phyloP scores from a whole-genome alignment of 2,329 filamentous ascomycete species.

The Ascochyta viciae-villosae region DNA sequence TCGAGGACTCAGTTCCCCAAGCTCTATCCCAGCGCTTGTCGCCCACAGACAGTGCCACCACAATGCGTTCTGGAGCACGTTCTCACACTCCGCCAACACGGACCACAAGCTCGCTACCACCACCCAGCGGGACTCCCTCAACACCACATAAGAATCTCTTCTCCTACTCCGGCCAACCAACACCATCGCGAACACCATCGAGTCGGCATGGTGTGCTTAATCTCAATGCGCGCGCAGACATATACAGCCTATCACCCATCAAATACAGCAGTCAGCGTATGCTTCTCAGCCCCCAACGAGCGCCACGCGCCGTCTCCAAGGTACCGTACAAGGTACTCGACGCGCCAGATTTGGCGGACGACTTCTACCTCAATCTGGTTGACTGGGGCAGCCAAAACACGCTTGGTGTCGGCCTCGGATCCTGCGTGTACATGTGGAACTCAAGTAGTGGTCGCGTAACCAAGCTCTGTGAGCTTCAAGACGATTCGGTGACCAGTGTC shows the following conservation, averaged over 20 bases:
- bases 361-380: conserved; percentile 96
- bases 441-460: conserved; percentile 89
- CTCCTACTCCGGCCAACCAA: conserved; percentile 85
- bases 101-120: conserved; percentile 67
- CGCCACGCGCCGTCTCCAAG: conserved; percentile 89
- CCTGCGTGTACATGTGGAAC: conserved; percentile 98
- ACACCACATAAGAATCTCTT: conserved; percentile 98
- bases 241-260: conserved; percentile 95
- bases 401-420: conserved; percentile 88
- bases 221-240: conserved; percentile 85
- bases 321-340: conserved; percentile 98
- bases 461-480: conserved; percentile 89
- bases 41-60: conserved; percentile 60
- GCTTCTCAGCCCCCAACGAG: conserved; percentile 86
- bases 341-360: conserved; percentile 92
- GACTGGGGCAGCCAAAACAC: conserved; percentile 98
- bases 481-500: conserved; percentile 95
- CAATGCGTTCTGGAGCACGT: conserved; percentile 69
- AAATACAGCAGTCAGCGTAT: conserved; percentile 92
- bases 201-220: conserved; percentile 82
- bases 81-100: conserved; percentile 82
- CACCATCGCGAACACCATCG: conserved; percentile 87
- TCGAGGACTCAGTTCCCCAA: conserved; percentile 89
- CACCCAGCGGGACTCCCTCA: conserved; percentile 80
- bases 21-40: conserved; percentile 66